phyloP scores from a whole-genome alignment of 108 stramenopile species.

The Nitzschia palea region DNA sequence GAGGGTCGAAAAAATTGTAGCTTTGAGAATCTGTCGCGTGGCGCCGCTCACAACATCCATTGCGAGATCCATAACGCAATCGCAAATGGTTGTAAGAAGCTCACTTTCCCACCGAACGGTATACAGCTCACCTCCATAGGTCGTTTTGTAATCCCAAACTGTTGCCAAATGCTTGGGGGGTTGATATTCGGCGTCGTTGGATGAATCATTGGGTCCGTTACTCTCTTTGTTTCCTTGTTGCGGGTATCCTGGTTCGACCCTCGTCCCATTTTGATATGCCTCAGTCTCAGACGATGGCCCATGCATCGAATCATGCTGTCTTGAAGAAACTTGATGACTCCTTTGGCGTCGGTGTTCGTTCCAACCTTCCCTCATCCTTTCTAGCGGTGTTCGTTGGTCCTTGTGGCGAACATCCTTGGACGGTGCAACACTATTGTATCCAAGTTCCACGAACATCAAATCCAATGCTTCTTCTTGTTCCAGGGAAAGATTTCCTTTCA shows the following conservation, averaged over 20 bases:
- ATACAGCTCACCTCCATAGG: conserved; percentile 81
- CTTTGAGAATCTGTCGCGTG: conserved; percentile 73
- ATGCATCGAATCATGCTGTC: conserved; percentile 8
- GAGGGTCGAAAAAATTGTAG: conserved; percentile 75
- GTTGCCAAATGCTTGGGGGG: conserved; percentile 67
- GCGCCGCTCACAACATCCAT: conserved; percentile 70
- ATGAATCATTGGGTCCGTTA: not conserved
- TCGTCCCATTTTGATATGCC: too few species aligned
- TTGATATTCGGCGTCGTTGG: conserved; percentile 26
- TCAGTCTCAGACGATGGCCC: not conserved
- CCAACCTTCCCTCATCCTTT: conserved; percentile 39
- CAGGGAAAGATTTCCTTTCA: conserved; percentile 54
- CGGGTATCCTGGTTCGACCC: too few species aligned
- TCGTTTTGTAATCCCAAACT: conserved; percentile 77
- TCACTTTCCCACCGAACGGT: conserved; percentile 82
- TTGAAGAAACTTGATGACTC: not conserved
- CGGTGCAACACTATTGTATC: conserved; percentile 48
- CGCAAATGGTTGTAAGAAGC: conserved; percentile 71
- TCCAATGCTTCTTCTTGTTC: conserved; percentile 73
- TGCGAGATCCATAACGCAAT: conserved; percentile 74
- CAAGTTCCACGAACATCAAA: conserved; percentile 62
- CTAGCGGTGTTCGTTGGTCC: conserved; percentile 28
- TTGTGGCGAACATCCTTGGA: conserved; percentile 4
- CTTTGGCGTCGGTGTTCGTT: conserved; percentile 19
- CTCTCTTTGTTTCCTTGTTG: too few species aligned